Base-by-base conservation (phyloP, 805 yeast species). In the Alloascoidea hylecoeti region DNA sequence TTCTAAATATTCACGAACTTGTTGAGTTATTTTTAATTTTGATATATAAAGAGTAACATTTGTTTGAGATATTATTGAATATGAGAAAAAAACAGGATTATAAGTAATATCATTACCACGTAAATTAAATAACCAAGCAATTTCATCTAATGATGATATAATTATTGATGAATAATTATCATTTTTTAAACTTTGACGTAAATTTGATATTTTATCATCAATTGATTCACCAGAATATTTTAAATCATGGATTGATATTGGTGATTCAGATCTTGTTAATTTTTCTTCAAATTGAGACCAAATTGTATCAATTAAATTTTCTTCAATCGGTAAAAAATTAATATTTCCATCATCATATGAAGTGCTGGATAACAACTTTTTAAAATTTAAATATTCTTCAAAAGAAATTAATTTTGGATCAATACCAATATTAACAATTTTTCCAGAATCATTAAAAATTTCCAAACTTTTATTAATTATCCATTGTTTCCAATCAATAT, bases 51-150 rank as follows among this genome's bases (percentile, higher is more conserved):
- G 57, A 3, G 52, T 49, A 2, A 75, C 70, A 9, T 23, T 23
- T 2, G 59, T 58, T 9, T 50, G 60, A 14, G 70, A 58, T 18
- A 78, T 62, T 6, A 78, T 55, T 1, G 72, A 61, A 48, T 76
- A 81, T 5, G 88, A 64, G 57, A 75, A 85, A 53, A 89, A 92
- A 1, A 86, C 89, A 0, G 97, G 96, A 49, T 79, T 78, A 52
- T 69, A 89, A 3, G 77, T 78, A 41, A 89, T 78, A 53, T 89
- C 97, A 16, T 68, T 70, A 4, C 88, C 83, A 45, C 98, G 72
- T 40, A 89, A 59, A 51, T 89, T 89, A 51, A 86, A 69, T 34
- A 86, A 58, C 96, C 96, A 88, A 4, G 95, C 92, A 44, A 86
- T 73, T 47, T 88, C 95, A 59, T 89, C 96, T 38, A 88, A 58